Percentiles rank a stretch among this genome's conserved stretches.
These are phyloP conservation scores for Colletotrichum sp. DNA, from an alignment of 2,329 filamentous ascomycete species.

Conservation along the genomic window DNA sequence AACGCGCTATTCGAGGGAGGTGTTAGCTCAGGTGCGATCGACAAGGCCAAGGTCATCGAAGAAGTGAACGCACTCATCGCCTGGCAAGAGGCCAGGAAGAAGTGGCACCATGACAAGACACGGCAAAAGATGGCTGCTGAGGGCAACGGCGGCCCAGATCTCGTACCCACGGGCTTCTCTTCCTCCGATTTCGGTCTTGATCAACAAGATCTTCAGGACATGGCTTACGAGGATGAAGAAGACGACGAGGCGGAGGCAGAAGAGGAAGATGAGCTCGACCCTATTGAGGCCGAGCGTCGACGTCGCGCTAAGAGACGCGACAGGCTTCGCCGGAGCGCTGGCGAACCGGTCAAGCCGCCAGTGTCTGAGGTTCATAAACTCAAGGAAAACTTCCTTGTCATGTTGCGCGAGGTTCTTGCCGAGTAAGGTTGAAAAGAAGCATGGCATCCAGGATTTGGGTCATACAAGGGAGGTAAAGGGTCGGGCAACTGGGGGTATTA, in stretches of 20 bases:
- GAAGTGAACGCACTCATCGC: slow-evolving; percentile 88
- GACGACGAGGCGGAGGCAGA: slow-evolving; percentile 72
- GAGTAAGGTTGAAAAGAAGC: slow-evolving; percentile 51
- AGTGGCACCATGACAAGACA: slow-evolving; percentile 98
- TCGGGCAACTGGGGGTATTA: slow-evolving; percentile 10
- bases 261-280: slow-evolving; percentile 80
- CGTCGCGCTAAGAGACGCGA: slow-evolving; percentile 80
- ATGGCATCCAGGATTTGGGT: slow-evolving; percentile 5
- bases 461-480: slow-evolving; percentile 7
- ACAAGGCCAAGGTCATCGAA: slow-evolving; percentile 72
- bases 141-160: slow-evolving; percentile 54
- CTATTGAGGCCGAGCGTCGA: slow-evolving; percentile 85
- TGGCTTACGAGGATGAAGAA: slow-evolving; percentile 76
- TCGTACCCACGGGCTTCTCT: slow-evolving; percentile 69
- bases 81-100: slow-evolving; percentile 95
- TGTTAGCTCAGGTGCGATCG: slow-evolving; percentile 68
- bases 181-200: slow-evolving; percentile 90
- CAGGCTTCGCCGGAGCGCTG: slow-evolving; percentile 77
- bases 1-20: slow-evolving; percentile 90
- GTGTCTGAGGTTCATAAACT: slow-evolving; percentile 83
- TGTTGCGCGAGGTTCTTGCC: slow-evolving; percentile 83
- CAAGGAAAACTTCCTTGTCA: slow-evolving; percentile 78
- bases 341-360: slow-evolving; percentile 81
- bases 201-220: slow-evolving; percentile 83
- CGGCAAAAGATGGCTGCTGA: slow-evolving; percentile 98